Base-by-base conservation (phyloP, 257 asterid genomes). In the Salvia miltiorrhiza region DNA sequence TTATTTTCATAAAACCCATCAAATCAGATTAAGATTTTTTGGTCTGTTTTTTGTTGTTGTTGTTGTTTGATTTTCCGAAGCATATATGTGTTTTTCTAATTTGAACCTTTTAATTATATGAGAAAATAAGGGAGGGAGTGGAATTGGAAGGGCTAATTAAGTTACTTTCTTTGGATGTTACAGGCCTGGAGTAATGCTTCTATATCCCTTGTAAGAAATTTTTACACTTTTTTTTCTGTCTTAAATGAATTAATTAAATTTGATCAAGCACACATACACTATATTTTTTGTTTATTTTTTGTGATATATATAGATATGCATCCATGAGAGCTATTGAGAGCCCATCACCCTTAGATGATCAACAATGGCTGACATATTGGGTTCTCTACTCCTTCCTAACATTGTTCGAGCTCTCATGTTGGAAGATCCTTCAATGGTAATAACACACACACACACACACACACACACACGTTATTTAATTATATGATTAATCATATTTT, bases 291-390 rank as follows among this genome's bases (percentile, higher is more conserved):
- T 26, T 4, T 26, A 26, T 1, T 26, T 26, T 26, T 1, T 26
- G 4, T 1, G 30, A 30, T 30, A 30, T 30, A 55, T 10, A 37
- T 78, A 93, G 96, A 75, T 90, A 88, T 69, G 91, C 93, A 57
- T 88, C 98, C 1, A 72, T 85, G 85, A 70, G 88, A 74, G 96
- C 96, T 61, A 93, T 93, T 19, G 98, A 90, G 82, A 92, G 93
- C 80, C 97, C 97, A 65, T 87, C 98, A 73, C 79, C 96, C 1
- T 78, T 88, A 12, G 96, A 93, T 64, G 96, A 93, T 81, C 98
- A 87, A 37, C 96, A 93, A 53, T 93, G 97, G 97, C 85, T 90
- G 0, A 93, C 97, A 1, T 93, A 90, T 70, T 90, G 98, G 98
- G 74, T 93, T 82, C 84, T 90, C 3, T 90, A 90, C 82, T 90